Base-by-base conservation (phyloP, 2,329 filamentous ascomycete species). In the Aspergillus udagawae region DNA sequence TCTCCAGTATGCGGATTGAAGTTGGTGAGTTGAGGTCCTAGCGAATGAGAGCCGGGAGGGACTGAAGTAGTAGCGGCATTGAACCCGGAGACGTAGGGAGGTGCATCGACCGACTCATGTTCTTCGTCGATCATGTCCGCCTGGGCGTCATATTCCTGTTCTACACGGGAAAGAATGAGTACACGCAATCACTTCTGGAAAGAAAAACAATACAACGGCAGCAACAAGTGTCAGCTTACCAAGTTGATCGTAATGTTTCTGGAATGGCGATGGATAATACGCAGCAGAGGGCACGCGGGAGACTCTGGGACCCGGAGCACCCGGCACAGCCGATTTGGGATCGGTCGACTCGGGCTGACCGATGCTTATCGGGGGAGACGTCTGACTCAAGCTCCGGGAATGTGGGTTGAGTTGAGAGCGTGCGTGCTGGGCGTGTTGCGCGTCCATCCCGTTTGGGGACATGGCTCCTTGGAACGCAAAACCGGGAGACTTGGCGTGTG, bases 91-190 rank as follows among this genome's bases (percentile, higher is more conserved):
- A 85, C 83, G 70, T 90, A 93, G 8, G 87, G 83, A 14, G 85
- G 85, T 48, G 86, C 83, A 45, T 86, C 86, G 55, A 88, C 83
- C 60, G 91, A 87, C 63, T 86, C 81, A 72, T 80, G 84, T 66
- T 90, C 87, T 60, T 95, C 90, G 69, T 97, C 92, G 74, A 95
- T 86, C 82, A 96, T 90, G 68, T 93, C 91, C 73, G 85, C 85
- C 77, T 91, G 90, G 55, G 91, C 89, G 74, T 97, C 92, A 78
- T 97, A 97, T 80, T 97, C 93, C 83, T 96, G 92, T 80, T 97
- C 93, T 97, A 80, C 81, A 82, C 70, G 38, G 38, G 38, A 2
- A 44, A 75, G 73, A 81, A 83, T 89, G 80, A 88, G 82, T 79
- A 82, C 82, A 50, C 81, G 86, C 81, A 82, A 86, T 73, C 84